These are phyloP conservation scores for Curvularia lunata DNA, from an alignment of 2,329 filamentous ascomycete genomes.

Conservation along the genomic window DNA sequence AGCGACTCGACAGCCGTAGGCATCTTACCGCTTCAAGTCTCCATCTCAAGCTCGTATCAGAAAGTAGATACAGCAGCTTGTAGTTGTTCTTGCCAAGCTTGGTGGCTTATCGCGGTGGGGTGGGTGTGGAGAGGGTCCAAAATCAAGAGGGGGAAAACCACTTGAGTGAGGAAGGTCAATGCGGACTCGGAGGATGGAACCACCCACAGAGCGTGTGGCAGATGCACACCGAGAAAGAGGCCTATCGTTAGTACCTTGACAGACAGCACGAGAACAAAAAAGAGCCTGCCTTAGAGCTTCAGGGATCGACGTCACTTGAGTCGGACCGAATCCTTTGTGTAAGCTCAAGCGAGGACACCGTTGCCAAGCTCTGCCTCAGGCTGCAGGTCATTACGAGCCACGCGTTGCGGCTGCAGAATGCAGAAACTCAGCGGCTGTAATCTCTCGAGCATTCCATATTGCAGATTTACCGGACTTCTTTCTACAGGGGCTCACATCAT, in stretches of 20 bases:
- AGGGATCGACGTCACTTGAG: slow-evolving; percentile 3
- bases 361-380: not conserved
- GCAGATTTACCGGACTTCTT: not conserved
- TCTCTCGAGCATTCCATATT: not conserved
- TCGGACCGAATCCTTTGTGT: slow-evolving; percentile 12
- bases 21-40: slow-evolving; percentile 4
- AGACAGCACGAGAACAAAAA: not conserved
- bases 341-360: slow-evolving; percentile 2
- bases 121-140: slow-evolving; percentile 3
- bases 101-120: slow-evolving; percentile 2
- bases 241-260: not conserved
- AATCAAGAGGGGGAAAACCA: slow-evolving; percentile 6
- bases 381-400: not conserved
- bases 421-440: not conserved
- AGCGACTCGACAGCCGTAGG: not conserved
- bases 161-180: not conserved
- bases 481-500: not conserved
- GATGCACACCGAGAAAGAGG: not conserved
- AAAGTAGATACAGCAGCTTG: not conserved
- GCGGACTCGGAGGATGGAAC: slow-evolving; percentile 3
- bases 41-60: not conserved
- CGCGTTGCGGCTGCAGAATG: not conserved
- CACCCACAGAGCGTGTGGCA: not conserved
- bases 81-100: slow-evolving; percentile 4
- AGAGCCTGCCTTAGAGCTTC: not conserved